phyloP scores from a whole-genome alignment of 176 grass and related monocot genomes.

The Luzula sylvatica region DNA sequence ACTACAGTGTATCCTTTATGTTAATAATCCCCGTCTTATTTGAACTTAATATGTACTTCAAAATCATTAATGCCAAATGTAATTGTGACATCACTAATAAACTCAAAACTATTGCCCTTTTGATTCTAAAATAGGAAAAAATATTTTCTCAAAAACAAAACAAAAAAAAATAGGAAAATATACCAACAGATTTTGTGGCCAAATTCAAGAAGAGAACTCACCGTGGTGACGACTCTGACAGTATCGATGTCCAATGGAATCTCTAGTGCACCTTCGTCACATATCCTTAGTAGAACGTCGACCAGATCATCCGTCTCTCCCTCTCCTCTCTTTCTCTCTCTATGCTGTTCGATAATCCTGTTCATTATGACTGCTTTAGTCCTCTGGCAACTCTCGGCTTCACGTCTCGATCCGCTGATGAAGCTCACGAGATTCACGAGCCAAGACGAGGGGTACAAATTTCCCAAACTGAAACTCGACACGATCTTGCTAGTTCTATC shows the following conservation, averaged over 20 bases:
- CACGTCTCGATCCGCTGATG: not conserved
- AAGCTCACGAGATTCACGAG: not conserved
- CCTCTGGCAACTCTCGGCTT: conserved; percentile 5
- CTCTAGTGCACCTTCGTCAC: conserved; percentile 9
- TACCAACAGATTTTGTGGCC: too few species aligned
- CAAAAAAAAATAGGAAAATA: too few species aligned
- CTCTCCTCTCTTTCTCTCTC: not conserved
- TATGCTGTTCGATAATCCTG: not conserved
- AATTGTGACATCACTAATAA: too few species aligned
- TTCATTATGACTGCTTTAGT: conserved; percentile 6
- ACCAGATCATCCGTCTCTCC: conserved; percentile 10
- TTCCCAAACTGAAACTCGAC: conserved; percentile 1
- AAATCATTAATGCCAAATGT: too few species aligned
- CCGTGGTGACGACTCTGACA: conserved; percentile 17
- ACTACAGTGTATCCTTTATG: too few species aligned
- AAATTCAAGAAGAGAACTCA: not conserved
- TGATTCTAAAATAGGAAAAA: too few species aligned
- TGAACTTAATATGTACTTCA: too few species aligned
- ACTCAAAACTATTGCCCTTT: too few species aligned
- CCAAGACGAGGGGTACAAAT: conserved; percentile 3
- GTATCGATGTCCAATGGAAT: conserved; percentile 3
- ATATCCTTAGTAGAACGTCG: conserved; percentile 11
- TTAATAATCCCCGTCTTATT: too few species aligned
- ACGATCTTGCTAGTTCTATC: not conserved
- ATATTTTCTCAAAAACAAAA: too few species aligned